These are phyloP conservation scores for Mrakia hoshinonis DNA, from an alignment of 768 basidiomycete species.

Conservation along the genomic window DNA sequence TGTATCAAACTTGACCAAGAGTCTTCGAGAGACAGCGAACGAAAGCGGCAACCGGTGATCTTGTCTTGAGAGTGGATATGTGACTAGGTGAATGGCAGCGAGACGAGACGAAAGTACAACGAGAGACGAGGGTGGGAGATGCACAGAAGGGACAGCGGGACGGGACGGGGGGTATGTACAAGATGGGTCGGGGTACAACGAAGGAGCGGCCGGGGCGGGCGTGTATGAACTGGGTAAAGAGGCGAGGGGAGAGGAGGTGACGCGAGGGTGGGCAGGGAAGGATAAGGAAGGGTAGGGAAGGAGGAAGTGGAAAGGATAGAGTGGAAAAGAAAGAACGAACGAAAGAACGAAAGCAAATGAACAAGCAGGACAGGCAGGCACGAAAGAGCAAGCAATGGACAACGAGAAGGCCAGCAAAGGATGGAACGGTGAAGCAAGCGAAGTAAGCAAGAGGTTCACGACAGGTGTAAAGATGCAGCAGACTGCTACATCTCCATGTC, in stretches of 20 bases:
- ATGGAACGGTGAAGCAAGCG: neutral
- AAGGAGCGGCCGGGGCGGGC: neutral
- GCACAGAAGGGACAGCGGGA: neutral
- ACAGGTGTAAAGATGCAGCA: neutral
- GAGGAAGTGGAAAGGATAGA: neutral
- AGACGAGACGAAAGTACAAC: no score
- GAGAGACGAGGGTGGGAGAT: neutral
- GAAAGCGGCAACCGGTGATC: no score
- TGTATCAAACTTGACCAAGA: no score
- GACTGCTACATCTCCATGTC: constrained; percentile 8
- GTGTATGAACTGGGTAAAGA: neutral
- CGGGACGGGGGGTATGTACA: neutral
- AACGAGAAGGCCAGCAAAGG: neutral
- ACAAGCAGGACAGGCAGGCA: neutral
- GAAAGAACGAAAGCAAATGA: neutral
- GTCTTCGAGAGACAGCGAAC: no score
- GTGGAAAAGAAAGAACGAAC: neutral
- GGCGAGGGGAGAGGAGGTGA: neutral
- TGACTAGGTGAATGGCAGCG: no score
- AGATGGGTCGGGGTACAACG: neutral
- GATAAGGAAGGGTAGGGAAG: neutral
- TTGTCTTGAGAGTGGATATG: no score
- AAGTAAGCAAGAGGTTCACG: neutral
- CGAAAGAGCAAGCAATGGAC: neutral
- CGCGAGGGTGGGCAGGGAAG: neutral